Evolutionary conservation across 257 asterid genomes (phyloP).

Genomic region (Primulina eburnea): DNA sequence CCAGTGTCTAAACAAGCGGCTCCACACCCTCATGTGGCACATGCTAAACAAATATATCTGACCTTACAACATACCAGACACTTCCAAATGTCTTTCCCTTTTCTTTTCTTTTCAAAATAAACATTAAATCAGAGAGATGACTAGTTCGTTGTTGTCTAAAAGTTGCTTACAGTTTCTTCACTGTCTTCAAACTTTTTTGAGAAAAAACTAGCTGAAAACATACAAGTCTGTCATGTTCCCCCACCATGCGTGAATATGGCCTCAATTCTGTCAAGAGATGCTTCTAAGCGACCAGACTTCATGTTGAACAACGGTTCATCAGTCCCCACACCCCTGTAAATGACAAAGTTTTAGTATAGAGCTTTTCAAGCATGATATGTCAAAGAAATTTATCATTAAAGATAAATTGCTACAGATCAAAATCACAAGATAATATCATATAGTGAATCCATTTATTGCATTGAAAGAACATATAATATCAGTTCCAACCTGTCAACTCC

Average conservation of each 20-base stretch:
- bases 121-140: not conserved
- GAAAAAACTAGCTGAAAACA: conserved; percentile 9
- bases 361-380: not conserved
- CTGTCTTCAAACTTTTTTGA: not conserved
- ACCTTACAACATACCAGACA: not conserved
- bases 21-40: not conserved
- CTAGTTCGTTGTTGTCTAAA: not conserved
- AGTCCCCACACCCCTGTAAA: conserved; percentile 68
- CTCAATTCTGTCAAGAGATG: conserved; percentile 93
- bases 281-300: conserved; percentile 85
- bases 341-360: conserved; percentile 17
- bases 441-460: not conserved
- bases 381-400: not conserved
- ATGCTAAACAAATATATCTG: not conserved
- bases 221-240: conserved; percentile 29
- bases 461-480: not conserved
- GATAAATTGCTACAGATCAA: conserved; percentile 1
- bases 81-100: not conserved
- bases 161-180: not conserved
- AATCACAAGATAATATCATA: not conserved
- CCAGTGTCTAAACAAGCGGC: not conserved
- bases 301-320: conserved; percentile 84
- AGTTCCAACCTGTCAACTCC: not conserved
- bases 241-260: conserved; percentile 63
- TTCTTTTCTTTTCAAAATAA: not conserved